Percentiles rank a stretch among this genome's conserved stretches.
Evolutionary conservation across 345 rosid genomes (phyloP).

Genomic region (Salix dunnii): DNA sequence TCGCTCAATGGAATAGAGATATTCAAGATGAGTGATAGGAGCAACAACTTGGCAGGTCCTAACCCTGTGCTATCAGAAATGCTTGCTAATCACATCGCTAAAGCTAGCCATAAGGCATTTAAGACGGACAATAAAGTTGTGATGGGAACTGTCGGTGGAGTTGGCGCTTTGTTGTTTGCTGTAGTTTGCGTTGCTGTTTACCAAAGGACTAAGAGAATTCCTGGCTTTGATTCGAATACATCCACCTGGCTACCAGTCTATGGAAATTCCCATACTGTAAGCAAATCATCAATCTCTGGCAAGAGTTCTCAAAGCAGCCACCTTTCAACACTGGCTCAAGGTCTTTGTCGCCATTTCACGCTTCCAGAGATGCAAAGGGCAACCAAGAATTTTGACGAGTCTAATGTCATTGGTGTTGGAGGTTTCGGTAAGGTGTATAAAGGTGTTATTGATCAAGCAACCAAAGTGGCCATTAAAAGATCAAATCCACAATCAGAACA

Average conservation of each 20-base stretch:
- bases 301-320: constrained; percentile 43
- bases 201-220: constrained; percentile 30
- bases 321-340: constrained; percentile 53
- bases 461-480: constrained; percentile 66
- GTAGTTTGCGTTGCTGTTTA: constrained; percentile 45
- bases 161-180: constrained; percentile 43
- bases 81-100: constrained; percentile 35
- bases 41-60: constrained; percentile 54
- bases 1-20: constrained; percentile 70
- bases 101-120: constrained; percentile 9
- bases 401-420: constrained; percentile 72
- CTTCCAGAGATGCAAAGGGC: constrained; percentile 55
- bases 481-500: constrained; percentile 80
- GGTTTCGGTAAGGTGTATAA: constrained; percentile 91
- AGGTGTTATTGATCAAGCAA: constrained; percentile 53
- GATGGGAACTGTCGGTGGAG: constrained; percentile 62
- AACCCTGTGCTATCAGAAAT: constrained; percentile 59
- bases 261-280: constrained; percentile 44
- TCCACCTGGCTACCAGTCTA: constrained; percentile 68
- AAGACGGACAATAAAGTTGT: constrained; percentile 10
- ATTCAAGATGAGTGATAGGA: constrained; percentile 52
- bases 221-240: constrained; percentile 40
- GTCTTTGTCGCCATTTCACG: constrained; percentile 69
- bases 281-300: constrained; percentile 48
- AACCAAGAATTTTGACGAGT: constrained; percentile 62